Base-by-base conservation (phyloP, 352 stramenopile genomes). In the Globisporangium cystogenes region DNA sequence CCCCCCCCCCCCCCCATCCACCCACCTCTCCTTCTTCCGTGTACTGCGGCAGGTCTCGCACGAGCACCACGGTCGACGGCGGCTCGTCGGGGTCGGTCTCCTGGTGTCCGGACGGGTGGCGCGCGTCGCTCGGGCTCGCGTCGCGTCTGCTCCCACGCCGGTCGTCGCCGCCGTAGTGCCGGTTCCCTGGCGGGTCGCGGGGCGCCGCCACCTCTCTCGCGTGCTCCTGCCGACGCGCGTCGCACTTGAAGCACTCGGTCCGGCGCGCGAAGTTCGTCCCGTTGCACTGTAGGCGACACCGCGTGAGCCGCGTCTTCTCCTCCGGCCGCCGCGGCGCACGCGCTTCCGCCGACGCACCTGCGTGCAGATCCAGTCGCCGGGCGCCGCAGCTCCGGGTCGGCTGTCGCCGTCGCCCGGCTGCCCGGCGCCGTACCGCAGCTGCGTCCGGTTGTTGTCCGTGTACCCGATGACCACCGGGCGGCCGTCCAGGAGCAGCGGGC, bases 21-120 rank as follows among this genome's bases (percentile, higher is more conserved):
- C 68, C 10, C 55, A 94, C 84, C 57, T 92, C 77, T 53, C 68
- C 72, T 74, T 94, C 84, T 29, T 88, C 74, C 11, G 86, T 81
- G 35, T 89, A 69, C 4, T 70, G 48, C n/a, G 82, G 82, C 18
- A 94, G 66, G 60, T 79, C 78, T 6, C 84, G 82, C 23, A 91
- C 72, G 16, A 79, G 70, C 1, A 94, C 59, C 21, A 94, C 80
- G 42, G 74, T 62, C 4, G 75, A 89, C n/a, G 80, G 67, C 12
- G 39, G 39, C 21, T 23, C n/a, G 21, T 65, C 57, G 3, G 43
- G 11, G 16, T 68, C 44, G n/a, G 49, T 26, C 1, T 59, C 55
- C 10, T 57, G 35, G 36, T 48, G 14, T 18, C 57, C 40, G 11
- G 49, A 10, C 20, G 45, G 10, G n/a, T 36, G 43, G 8, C 41